Evolutionary conservation across 176 grass and related monocot species (phyloP).

Genomic region (Luzula sylvatica): DNA sequence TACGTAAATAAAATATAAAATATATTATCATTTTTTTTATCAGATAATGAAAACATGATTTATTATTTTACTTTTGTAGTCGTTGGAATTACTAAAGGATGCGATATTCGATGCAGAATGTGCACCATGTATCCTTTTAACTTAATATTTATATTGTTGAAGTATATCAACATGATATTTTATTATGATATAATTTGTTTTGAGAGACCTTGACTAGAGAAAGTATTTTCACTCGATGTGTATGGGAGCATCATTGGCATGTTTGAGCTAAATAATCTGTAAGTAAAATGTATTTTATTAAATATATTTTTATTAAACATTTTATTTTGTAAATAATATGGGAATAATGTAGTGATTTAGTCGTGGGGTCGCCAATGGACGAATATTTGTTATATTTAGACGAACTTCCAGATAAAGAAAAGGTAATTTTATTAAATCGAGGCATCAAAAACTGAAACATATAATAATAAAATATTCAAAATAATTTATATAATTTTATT

Average conservation of each 20-base stretch:
- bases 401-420: constrained; percentile 68
- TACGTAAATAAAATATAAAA: constrained; percentile 23
- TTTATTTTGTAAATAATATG: neutral
- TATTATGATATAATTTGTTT: neutral
- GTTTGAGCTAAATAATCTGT: constrained; percentile 99
- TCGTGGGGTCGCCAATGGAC: constrained; percentile 85
- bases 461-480: no score
- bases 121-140: constrained; percentile 76
- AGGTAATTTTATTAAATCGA: constrained; percentile 36
- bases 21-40: neutral
- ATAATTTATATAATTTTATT: no score
- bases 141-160: neutral
- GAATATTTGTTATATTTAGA: constrained; percentile 96
- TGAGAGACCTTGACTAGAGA: constrained; percentile 41
- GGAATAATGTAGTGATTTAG: constrained; percentile 61
- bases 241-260: constrained; percentile 96
- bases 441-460: no score
- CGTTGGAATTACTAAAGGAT: constrained; percentile 81
- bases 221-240: constrained; percentile 91
- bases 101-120: constrained; percentile 76
- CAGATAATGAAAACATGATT: neutral
- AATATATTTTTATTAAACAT: no score
- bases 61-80: constrained; percentile 40
- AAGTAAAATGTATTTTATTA: constrained; percentile 31
- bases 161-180: constrained; percentile 2